Percentiles rank a stretch among this genome's conserved stretches.
These are phyloP conservation scores for Penicillium occitanis DNA, from an alignment of 2,329 filamentous ascomycete species.

Conservation along the genomic window DNA sequence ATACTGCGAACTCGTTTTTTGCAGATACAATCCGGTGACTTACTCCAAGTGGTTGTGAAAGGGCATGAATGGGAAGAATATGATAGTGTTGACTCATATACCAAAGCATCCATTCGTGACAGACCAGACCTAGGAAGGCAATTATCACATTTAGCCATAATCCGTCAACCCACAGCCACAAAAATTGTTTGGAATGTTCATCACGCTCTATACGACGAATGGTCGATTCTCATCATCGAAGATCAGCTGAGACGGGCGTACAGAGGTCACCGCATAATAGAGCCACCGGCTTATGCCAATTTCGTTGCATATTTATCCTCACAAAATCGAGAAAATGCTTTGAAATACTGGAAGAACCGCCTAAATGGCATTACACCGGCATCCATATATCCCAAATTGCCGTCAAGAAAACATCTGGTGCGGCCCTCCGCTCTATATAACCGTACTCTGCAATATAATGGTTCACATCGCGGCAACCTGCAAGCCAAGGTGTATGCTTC, in stretches of 20 bases:
- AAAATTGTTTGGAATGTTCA: conserved; percentile 27
- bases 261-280: not conserved
- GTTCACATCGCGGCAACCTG: not conserved
- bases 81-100: conserved; percentile 31
- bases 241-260: not conserved
- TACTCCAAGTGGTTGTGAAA: conserved; percentile 43
- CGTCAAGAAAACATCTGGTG: not conserved
- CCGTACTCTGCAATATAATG: not conserved
- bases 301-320: not conserved
- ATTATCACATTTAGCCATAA: conserved; percentile 39
- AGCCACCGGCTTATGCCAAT: not conserved
- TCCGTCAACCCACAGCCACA: conserved; percentile 24
- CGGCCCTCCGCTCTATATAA: not conserved
- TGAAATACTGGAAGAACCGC: not conserved
- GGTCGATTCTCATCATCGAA: conserved; percentile 16
- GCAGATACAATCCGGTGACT: conserved; percentile 22
- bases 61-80: not conserved
- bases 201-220: conserved; percentile 17
- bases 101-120: conserved; percentile 27
- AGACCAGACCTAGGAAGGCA: conserved; percentile 36
- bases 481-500: conserved; percentile 23
- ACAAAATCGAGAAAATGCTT: not conserved
- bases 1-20: conserved; percentile 49
- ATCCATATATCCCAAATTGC: not conserved
- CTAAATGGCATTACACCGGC: not conserved